Base-by-base conservation (phyloP, 1,139 yeast species). In the Geotrichum carabidarum region DNA sequence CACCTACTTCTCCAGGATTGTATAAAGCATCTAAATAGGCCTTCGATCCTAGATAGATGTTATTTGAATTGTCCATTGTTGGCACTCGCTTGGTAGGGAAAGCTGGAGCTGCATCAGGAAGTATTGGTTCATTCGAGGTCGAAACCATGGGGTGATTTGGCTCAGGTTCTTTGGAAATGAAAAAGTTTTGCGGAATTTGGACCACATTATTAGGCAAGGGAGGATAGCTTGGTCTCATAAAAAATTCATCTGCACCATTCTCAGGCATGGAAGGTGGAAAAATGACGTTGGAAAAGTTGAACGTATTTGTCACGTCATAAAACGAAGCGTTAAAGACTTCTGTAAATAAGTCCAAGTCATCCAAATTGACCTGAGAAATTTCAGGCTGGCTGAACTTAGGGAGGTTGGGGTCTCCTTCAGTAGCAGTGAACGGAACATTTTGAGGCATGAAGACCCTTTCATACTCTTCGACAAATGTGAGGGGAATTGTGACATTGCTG, bases 321-420 rank as follows among this genome's bases (percentile, higher is more conserved):
- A 52, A 52, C 1, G 55, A 52, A 2, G 42, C 43, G 34, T 52
- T 52, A 42, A 35, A 52, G n/a, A 52, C 48, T 37, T 52, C 52
- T 11, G 55, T 52, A 27, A 52, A 52, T 30, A 43, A 14, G 15
- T 52, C 55, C 17, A 52, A 44, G 34, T 52, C 55, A 32, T 52
- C 55, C 12, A 52, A n/a, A 17, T 34, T 34, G 44, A 52, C 36
- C 31, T 47, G 44, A 3, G 53, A 37, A 11, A 44, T 31, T 14
- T 44, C 48, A 32, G 47, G 54, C 15, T 41, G 50, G n/a, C 42
- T 38, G 11, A 38, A 42, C 11, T 52, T 41, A n/a, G 44, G 44
- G 7, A 47, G 15, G 3, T 40, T 30, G 8, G 9, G 32, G 30
- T 41, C 40, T 15, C 9, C 42, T 5, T 35, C 36, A 31, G 34